phyloP scores from a whole-genome alignment of 1,284 basidiomycete species.

The Xerocomus nothofagi region DNA sequence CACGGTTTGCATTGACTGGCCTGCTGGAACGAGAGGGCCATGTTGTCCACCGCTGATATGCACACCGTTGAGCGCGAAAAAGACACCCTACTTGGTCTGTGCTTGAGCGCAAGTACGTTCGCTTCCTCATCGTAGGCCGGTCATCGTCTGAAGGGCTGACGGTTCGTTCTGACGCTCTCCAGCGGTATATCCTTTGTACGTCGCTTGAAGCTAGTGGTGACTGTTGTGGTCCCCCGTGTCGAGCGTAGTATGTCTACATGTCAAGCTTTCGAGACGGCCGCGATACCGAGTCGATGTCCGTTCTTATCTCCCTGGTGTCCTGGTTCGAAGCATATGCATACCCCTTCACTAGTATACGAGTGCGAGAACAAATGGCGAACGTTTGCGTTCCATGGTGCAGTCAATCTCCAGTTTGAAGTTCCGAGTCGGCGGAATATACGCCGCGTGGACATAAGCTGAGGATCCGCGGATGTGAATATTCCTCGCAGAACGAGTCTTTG shows the following conservation, averaged over 20 bases:
- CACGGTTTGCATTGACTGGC: conserved; percentile 12
- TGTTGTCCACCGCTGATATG: background rate
- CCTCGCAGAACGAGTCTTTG: no score
- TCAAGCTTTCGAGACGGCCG: background rate
- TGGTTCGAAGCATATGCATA: no score
- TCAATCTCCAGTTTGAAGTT: no score
- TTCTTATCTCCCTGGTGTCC: background rate
- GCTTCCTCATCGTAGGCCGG: background rate
- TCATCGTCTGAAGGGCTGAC: background rate
- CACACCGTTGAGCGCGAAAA: background rate
- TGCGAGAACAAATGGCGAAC: no score
- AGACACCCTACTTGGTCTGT: background rate
- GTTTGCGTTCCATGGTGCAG: no score
- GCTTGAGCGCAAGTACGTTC: background rate
- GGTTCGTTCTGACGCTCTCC: no score
- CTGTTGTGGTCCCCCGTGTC: background rate
- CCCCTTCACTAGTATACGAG: no score
- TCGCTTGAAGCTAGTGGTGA: background rate
- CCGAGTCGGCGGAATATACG: no score
- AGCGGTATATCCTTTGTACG: background rate
- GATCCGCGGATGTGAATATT: no score
- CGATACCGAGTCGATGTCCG: background rate
- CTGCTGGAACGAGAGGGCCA: conserved; percentile 5
- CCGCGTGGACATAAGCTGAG: no score
- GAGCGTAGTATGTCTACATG: background rate